Conservation (phyloP, 306 rosid species). For the Vachellia pachyceras region DNA sequence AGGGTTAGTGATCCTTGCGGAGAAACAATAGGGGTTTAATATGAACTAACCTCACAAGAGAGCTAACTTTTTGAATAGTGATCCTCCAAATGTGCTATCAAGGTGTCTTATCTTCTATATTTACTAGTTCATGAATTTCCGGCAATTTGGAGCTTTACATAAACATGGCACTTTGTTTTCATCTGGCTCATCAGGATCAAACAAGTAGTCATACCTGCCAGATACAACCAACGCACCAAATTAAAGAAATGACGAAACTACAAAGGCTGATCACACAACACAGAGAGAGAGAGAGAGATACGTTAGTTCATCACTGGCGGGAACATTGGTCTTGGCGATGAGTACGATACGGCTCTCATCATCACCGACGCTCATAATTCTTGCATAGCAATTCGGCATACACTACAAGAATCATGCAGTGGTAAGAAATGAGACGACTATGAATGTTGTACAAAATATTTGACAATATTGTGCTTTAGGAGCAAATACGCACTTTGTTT, state of each 20-base stretch:
- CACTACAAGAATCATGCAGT: conserved; percentile 58
- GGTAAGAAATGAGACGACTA: conserved; percentile 21
- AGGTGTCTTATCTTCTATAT: conserved; percentile 42
- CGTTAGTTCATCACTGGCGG: conserved; percentile 93
- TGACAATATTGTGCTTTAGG: neutral
- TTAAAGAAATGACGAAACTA: neutral
- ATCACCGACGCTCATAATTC: conserved; percentile 98
- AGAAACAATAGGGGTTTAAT: conserved; percentile 65
- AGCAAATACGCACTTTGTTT: neutral
- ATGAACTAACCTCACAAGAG: neutral
- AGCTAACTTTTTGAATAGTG: conserved; percentile 19
- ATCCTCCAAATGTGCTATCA: neutral
- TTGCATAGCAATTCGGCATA: conserved; percentile 98
- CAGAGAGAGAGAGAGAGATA: conserved; percentile 41
- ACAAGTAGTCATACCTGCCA: conserved; percentile 94
- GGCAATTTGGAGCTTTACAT: conserved; percentile 93
- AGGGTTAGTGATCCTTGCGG: conserved; percentile 83
- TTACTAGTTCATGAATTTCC: conserved; percentile 95
- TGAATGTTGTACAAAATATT: neutral
- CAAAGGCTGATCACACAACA: neutral
- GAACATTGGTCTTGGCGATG: conserved; percentile 83
- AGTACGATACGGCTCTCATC: conserved; percentile 97
- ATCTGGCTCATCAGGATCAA: conserved; percentile 97
- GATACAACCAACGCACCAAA: conserved; percentile 35
- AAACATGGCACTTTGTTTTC: conserved; percentile 97